phyloP scores from a whole-genome alignment of 495 filamentous ascomycete genomes.

The Penicillium macrosclerotiorum region DNA sequence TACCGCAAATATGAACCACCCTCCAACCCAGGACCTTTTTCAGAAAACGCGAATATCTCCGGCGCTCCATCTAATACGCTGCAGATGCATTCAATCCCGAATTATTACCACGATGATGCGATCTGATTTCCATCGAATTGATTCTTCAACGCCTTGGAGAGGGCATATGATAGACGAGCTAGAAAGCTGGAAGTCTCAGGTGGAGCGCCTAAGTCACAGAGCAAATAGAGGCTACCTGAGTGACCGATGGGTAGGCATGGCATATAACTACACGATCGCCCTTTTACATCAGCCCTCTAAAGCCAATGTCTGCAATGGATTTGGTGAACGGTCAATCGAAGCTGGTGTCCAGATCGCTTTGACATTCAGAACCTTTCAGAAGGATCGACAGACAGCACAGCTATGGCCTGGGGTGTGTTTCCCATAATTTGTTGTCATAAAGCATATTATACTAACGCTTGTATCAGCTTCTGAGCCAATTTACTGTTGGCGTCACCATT shows the following conservation, averaged over 20 bases:
- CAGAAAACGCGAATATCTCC: conserved; percentile 21
- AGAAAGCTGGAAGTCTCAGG: conserved; percentile 16
- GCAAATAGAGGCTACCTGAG: conserved; percentile 16
- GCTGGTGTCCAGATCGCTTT: conserved; percentile 16
- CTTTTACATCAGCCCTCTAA: conserved; percentile 18
- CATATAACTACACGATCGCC: conserved; percentile 21
- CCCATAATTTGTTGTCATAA: too few relatives aligned
- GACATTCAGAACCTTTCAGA: conserved; percentile 20
- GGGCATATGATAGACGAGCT: conserved; percentile 18
- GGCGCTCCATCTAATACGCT: conserved; percentile 19
- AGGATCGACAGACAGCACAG: conserved; percentile 23
- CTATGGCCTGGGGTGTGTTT: conserved; percentile 22
- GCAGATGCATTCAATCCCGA: conserved; percentile 20
- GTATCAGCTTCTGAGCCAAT: conserved; percentile 20
- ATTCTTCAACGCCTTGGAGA: conserved; percentile 13
- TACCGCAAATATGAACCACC: background rate
- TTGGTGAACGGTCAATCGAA: conserved; percentile 12
- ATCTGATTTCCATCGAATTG: conserved; percentile 11
- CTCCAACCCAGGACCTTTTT: background rate
- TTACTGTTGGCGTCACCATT: conserved; percentile 17
- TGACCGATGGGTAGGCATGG: conserved; percentile 25
- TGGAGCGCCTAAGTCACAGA: conserved; percentile 15
- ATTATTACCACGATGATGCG: conserved; percentile 22
- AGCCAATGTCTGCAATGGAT: conserved; percentile 6
- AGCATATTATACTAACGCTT: too few relatives aligned